A percentile compares a stretch with the other conserved stretches of the same genome.
phyloP scores from a whole-genome alignment of 805 yeast genomes.

The Candida nemodendra region DNA sequence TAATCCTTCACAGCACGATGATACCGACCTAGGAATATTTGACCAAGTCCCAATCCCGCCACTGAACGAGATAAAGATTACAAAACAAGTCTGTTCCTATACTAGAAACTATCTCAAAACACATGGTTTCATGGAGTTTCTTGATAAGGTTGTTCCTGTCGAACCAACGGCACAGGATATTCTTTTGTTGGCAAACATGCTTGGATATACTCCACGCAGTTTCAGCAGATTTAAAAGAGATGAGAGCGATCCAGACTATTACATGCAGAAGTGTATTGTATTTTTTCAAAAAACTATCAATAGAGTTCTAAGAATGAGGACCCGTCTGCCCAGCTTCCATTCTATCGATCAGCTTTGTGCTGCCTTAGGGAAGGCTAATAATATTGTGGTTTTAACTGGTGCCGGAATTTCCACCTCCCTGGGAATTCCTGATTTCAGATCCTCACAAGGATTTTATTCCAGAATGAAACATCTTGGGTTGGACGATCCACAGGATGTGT shows the following conservation, averaged over 20 bases:
- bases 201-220: slow-evolving; percentile 51
- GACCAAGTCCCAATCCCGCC: slow-evolving; percentile 19
- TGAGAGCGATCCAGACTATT: slow-evolving; percentile 12
- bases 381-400: slow-evolving; percentile 77
- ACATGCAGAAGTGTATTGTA: slow-evolving; percentile 37
- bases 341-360: slow-evolving; percentile 58
- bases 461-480: slow-evolving; percentile 65
- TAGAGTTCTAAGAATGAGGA: slow-evolving; percentile 56
- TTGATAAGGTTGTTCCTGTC: slow-evolving; percentile 52
- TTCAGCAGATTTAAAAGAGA: slow-evolving; percentile 11
- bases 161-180: slow-evolving; percentile 60
- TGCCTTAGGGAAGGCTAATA: slow-evolving; percentile 52
- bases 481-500: slow-evolving; percentile 88
- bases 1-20: slow-evolving; percentile 5
- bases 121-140: slow-evolving; percentile 60
- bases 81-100: slow-evolving; percentile 43
- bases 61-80: slow-evolving; percentile 23
- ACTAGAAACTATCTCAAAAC: slow-evolving; percentile 55
- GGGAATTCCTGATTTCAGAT: slow-evolving; percentile 91
- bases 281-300: slow-evolving; percentile 63
- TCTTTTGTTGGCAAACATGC: slow-evolving; percentile 50
- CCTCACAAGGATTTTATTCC: slow-evolving; percentile 81
- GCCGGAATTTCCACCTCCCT: slow-evolving; percentile 90
- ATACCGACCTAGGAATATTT: slow-evolving; percentile 11
- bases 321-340: slow-evolving; percentile 50